A percentile compares a stretch with the other conserved stretches of the same genome.
phyloP scores from a whole-genome alignment of 2,329 filamentous ascomycete species.

The Ophiocordyceps robertsii region DNA sequence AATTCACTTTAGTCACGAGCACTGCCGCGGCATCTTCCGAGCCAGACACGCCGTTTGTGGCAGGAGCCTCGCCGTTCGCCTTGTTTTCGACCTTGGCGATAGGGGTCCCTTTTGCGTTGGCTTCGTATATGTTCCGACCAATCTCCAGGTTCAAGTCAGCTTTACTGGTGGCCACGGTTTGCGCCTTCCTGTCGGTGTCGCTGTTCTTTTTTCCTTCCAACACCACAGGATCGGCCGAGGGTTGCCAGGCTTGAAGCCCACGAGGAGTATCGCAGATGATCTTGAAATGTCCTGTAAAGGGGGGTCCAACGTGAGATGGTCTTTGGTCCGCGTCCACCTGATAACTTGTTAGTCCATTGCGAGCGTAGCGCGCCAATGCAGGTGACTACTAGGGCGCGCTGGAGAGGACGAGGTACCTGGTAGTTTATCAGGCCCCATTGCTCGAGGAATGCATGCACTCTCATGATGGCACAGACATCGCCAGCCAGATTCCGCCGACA shows the following conservation, averaged over 20 bases:
- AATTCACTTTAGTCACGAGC: constrained; percentile 59
- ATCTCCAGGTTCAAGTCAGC: constrained; percentile 83
- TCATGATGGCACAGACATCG: constrained; percentile 98
- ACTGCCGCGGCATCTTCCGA: constrained; percentile 51
- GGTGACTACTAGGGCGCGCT: too few species aligned
- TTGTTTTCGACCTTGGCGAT: constrained; percentile 58
- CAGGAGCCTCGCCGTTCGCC: constrained; percentile 59
- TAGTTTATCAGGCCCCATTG: constrained; percentile 99
- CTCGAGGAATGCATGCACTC: constrained; percentile 93
- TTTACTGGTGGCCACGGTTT: constrained; percentile 53
- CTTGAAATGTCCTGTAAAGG: constrained; percentile 95
- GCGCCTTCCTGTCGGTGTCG: constrained; percentile 63
- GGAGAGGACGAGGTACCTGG: constrained; percentile 49
- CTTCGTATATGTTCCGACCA: constrained; percentile 89
- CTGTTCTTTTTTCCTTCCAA: constrained; percentile 44
- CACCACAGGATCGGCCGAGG: constrained; percentile 60
- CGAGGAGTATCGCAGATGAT: constrained; percentile 91
- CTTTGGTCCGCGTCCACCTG: constrained; percentile 93
- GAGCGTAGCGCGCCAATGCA: too few species aligned
- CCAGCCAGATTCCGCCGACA: constrained; percentile 90
- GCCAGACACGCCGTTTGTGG: constrained; percentile 49
- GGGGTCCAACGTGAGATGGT: constrained; percentile 88
- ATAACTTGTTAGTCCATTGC: not conserved
- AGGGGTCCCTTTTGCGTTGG: constrained; percentile 64
- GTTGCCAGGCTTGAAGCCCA: constrained; percentile 89